phyloP scores from a whole-genome alignment of 768 basidiomycete genomes.

The Leccinum barrowsii region DNA sequence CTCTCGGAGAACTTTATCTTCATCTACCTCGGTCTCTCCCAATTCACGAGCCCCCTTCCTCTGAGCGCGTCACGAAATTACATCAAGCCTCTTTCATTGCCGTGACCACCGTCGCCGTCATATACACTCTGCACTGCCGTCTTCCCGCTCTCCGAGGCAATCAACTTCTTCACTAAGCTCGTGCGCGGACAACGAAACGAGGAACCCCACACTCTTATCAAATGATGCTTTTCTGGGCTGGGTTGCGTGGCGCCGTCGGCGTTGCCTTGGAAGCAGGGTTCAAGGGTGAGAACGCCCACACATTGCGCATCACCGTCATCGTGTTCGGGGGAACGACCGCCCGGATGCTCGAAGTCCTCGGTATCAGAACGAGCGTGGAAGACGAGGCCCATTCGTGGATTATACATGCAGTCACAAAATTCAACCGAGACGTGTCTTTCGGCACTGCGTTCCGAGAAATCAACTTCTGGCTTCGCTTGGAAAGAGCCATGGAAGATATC shows the following conservation, averaged over 20 bases:
- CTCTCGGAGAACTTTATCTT: slow-evolving; percentile 99
- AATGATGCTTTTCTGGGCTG: slow-evolving; percentile 99
- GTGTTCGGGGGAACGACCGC: slow-evolving; percentile 97
- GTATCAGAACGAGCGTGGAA: slow-evolving; percentile 91
- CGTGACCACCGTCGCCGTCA: slow-evolving; percentile 86
- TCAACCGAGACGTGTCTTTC: too few species aligned
- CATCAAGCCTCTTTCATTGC: slow-evolving; percentile 95
- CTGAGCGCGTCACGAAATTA: slow-evolving; percentile 74
- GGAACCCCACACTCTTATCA: slow-evolving; percentile 94
- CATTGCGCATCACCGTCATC: slow-evolving; percentile 88
- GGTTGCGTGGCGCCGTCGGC: slow-evolving; percentile 91
- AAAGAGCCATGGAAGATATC: too few species aligned
- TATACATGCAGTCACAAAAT: too few species aligned
- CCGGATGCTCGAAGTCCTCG: slow-evolving; percentile 95
- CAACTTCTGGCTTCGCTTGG: too few species aligned
- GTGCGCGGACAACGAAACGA: slow-evolving; percentile 82
- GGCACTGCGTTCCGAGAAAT: too few species aligned
- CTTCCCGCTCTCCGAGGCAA: slow-evolving; percentile 90
- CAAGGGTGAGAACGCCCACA: slow-evolving; percentile 88
- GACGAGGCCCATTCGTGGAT: slow-evolving; percentile 56
- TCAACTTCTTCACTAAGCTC: slow-evolving; percentile 89
- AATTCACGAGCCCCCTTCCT: slow-evolving; percentile 89
- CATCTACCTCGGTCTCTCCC: slow-evolving; percentile 93
- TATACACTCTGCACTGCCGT: slow-evolving; percentile 95
- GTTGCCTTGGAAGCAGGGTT: slow-evolving; percentile 96